Base-by-base conservation (phyloP, 2,329 filamentous ascomycete genomes). In the Aspergillus jensenii region DNA sequence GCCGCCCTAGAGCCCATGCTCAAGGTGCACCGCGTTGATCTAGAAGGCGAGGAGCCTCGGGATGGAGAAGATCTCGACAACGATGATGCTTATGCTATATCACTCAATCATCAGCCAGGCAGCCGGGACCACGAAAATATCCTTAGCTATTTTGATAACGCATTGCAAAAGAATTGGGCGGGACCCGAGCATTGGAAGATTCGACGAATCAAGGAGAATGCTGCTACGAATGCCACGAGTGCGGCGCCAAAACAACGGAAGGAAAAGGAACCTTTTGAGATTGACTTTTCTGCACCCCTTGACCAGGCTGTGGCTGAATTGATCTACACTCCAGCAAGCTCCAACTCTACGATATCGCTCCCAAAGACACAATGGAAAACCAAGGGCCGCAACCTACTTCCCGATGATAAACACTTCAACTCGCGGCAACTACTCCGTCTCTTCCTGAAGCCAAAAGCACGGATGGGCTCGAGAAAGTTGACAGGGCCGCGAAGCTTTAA, bases 171-270 rank as follows among this genome's bases (percentile, higher is more conserved):
- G 82, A 97, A 97, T 69, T 99, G 95, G 93, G 89, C 90, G 6
- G 96, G 92, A 49, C 93, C 95, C n/a, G 95, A 98, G 73, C 95
- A 99, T 76, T 99, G 95, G 95, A 89, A 93, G 65, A 98, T 99
- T 71, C 85, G 90, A 62, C 91, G 92, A 70, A 95, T 99, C 74
- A 98, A 98, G 67, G 84, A 87, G 56, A 80, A 93, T 74, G 82
- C 86, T 7, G 79, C 83, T 8, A 80, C 84, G 14, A 78, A 77
- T 33, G 75, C 69, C 15, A 65, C 69, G 17, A 71, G 54, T 50
- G 61, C 74, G 5, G 72, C 78, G 67, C 67, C 84, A 74, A 69
- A 87, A 62, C 86, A 87, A 67, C 86, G 92, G 62, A 98, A 97
- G 75, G 95, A 98, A 74, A 99, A 97, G 76, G 93, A 97, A 71